Base-by-base conservation (phyloP, 768 basidiomycete genomes). In the Fomitopsis serialis region DNA sequence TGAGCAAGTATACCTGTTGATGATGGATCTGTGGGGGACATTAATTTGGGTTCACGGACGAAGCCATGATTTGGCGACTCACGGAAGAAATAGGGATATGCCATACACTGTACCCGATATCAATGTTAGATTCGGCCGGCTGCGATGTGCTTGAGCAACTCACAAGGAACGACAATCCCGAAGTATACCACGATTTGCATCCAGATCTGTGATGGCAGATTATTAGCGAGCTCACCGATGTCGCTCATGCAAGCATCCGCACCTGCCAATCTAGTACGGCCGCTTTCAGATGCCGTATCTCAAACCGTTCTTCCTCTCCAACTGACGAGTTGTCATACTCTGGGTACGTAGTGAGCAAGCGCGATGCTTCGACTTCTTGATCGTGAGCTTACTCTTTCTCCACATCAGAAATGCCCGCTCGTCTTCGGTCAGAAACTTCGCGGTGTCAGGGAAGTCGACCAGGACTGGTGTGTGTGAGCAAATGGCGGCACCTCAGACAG, bases 41-140 rank as follows among this genome's bases (percentile, higher is more conserved):
- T n/a, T n/a, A n/a, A n/a, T n/a, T n/a, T n/a, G n/a, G n/a, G n/a
- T n/a, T n/a, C n/a, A n/a, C n/a, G n/a, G n/a, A n/a, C n/a, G n/a
- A n/a, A n/a, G n/a, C n/a, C n/a, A n/a, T n/a, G n/a, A n/a, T 82
- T 8, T 67, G n/a, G n/a, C n/a, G 32, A 75, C 85, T 60, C 63
- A 86, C 81, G 84, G 84, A 29, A 86, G 67, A 73, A 88, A 88
- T 21, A 86, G 69, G 0, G 85, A 84, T 45, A 86, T 84, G 2
- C 85, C 85, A 58, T 82, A 85, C 3, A 85, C 85, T 86, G 37
- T 19, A 8, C 3, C 36, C 25, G 37, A 13, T 35, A 17, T 10
- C 10, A 23, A 15, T 42, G 23, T 15, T 10, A 23, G 37, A 36
- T 15, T 17, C 29, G 29, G 29, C 6, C 29, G 11, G 11, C 6